Conservation (phyloP, 2,329 filamentous ascomycete genomes). For the Penicillium sp. region DNA sequence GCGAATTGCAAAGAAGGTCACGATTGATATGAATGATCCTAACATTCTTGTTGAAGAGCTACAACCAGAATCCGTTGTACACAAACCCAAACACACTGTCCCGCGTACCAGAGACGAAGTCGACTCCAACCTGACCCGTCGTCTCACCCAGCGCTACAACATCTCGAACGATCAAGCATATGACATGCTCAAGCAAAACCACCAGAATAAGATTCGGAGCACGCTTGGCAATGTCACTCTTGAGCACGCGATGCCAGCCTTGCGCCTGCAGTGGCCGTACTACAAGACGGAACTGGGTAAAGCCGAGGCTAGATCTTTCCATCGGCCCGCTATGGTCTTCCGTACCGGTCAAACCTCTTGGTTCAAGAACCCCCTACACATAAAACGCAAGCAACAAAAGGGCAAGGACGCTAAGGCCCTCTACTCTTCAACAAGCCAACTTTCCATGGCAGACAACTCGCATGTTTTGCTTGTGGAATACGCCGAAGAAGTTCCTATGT, state of each 20-base stretch:
- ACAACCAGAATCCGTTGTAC: conserved; percentile 63
- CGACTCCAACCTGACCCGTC: conserved; percentile 70
- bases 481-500: conserved; percentile 87
- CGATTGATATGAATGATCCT: conserved; percentile 85
- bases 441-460: conserved; percentile 87
- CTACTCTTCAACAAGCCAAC: conserved; percentile 76
- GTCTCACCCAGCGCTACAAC: conserved; percentile 83
- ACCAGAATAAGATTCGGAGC: conserved; percentile 91
- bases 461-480: conserved; percentile 89
- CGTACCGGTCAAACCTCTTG: conserved; percentile 68
- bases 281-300: conserved; percentile 81
- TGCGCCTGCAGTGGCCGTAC: conserved; percentile 92
- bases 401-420: conserved; percentile 75
- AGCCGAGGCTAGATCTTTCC: conserved; percentile 76
- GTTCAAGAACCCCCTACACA: conserved; percentile 69
- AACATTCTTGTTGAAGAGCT: conserved; percentile 80
- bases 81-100: conserved; percentile 46
- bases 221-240: conserved; percentile 89
- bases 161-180: conserved; percentile 96
- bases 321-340: conserved; percentile 76
- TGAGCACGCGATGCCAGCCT: conserved; percentile 89
- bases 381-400: conserved; percentile 82
- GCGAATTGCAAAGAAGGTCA: conserved; percentile 73
- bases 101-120: conserved; percentile 54
- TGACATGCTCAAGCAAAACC: conserved; percentile 92